A percentile compares a stretch with the other conserved stretches of the same genome.
phyloP scores from a whole-genome alignment of 2,329 filamentous ascomycete genomes.

The Zymoseptoria tritici region DNA sequence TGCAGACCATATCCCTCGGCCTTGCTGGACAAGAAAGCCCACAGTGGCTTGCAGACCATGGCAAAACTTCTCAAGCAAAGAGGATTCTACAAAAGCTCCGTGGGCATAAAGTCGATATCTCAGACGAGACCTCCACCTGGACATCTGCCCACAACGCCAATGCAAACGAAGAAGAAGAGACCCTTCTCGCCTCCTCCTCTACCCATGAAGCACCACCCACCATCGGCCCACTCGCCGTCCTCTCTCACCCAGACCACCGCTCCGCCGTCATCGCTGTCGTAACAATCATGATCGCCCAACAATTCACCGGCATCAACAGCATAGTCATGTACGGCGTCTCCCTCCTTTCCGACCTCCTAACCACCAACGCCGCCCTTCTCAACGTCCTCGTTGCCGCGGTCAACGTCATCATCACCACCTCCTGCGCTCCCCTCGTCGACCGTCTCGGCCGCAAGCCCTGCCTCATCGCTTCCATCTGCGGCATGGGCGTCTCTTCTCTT shows the following conservation, averaged over 20 bases:
- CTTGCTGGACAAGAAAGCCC: constrained; percentile 76
- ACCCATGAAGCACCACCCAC: constrained; percentile 19
- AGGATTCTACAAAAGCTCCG: constrained; percentile 67
- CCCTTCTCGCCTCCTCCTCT: constrained; percentile 45
- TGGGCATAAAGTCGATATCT: constrained; percentile 60
- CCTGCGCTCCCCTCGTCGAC: constrained; percentile 78
- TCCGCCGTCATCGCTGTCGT: constrained; percentile 82
- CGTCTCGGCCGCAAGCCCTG: constrained; percentile 80
- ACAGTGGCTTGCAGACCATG: constrained; percentile 68
- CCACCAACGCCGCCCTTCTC: constrained; percentile 71
- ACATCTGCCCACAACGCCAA: constrained; percentile 25
- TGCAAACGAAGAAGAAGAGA: constrained; percentile 45
- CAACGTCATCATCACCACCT: constrained; percentile 75
- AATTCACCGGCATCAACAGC: constrained; percentile 86
- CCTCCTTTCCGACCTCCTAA: constrained; percentile 71
- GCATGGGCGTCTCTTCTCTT: constrained; percentile 74
- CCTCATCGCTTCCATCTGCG: constrained; percentile 71
- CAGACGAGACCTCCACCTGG: constrained; percentile 59
- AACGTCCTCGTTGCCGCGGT: constrained; percentile 81
- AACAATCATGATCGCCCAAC: constrained; percentile 87
- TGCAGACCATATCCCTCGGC: constrained; percentile 63
- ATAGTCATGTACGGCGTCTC: constrained; percentile 98
- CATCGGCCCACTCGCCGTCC: constrained; percentile 46
- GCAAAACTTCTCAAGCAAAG: constrained; percentile 55
- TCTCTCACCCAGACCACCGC: constrained; percentile 62